These are phyloP conservation scores for Babjeviella inositovora DNA, from an alignment of 805 yeast species.

Conservation along the genomic window DNA sequence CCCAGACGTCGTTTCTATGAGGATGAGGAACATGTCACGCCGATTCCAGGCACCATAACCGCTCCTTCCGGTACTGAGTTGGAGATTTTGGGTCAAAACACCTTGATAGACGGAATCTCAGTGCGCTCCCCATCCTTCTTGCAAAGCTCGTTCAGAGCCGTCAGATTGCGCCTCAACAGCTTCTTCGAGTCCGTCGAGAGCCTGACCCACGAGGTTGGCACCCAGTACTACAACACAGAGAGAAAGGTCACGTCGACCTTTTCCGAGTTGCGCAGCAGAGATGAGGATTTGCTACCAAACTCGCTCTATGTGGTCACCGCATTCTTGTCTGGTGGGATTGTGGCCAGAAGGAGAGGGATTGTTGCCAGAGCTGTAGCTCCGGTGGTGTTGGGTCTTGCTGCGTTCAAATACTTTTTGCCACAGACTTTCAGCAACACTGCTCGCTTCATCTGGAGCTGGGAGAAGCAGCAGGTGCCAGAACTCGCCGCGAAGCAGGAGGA, in stretches of 20 bases:
- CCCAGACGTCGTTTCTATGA: conserved; percentile 31
- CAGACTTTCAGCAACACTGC: conserved; percentile 49
- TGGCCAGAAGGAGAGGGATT: conserved; percentile 52
- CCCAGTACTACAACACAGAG: conserved; percentile 40
- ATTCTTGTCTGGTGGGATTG: conserved; percentile 53
- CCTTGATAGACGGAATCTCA: conserved; percentile 36
- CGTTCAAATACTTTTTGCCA: conserved; percentile 62
- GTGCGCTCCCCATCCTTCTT: conserved; percentile 33
- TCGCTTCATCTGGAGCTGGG: conserved; percentile 40
- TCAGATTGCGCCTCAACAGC: conserved; percentile 24
- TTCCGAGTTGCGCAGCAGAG: conserved; percentile 41
- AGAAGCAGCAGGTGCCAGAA: conserved; percentile 41
- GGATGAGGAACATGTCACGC: conserved; percentile 25
- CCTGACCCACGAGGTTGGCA: conserved; percentile 27
- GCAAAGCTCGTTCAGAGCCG: conserved; percentile 26
- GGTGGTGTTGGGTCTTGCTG: conserved; percentile 36
- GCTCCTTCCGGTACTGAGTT: conserved; percentile 24
- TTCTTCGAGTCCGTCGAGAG: conserved; percentile 15
- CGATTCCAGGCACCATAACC: conserved; percentile 32
- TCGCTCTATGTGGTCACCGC: conserved; percentile 54
- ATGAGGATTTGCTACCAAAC: conserved; percentile 62
- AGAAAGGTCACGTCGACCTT: conserved; percentile 46
- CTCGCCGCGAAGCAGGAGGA: conserved; percentile 46
- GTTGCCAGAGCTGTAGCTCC: conserved; percentile 42
- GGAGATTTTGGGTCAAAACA: conserved; percentile 25